phyloP scores from a whole-genome alignment of 345 rosid species.

The Alliaria petiolata region DNA sequence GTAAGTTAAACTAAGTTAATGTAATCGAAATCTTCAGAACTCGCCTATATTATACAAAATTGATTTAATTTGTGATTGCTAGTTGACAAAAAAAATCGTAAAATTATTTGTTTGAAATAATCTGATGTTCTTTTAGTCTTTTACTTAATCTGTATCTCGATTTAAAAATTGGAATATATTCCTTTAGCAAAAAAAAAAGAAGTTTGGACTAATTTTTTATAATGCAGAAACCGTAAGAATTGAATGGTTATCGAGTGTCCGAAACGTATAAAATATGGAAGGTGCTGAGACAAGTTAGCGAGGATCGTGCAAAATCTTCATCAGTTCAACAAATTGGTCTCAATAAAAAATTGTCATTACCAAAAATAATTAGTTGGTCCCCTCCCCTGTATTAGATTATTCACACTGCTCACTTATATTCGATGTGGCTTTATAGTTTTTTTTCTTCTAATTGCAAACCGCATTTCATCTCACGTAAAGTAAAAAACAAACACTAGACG shows the following conservation, averaged over 20 bases:
- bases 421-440: too few relatives aligned
- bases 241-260: background rate
- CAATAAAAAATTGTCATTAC: background rate
- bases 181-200: too few relatives aligned
- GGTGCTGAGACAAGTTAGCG: slow-evolving; percentile 28
- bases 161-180: background rate
- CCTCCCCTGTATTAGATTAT: background rate
- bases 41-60: too few relatives aligned
- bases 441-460: background rate
- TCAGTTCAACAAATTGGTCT: slow-evolving; percentile 10
- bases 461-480: background rate
- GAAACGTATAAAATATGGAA: background rate
- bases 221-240: background rate
- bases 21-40: too few relatives aligned
- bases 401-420: background rate
- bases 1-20: too few relatives aligned
- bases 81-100: background rate
- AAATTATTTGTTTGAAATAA: too few relatives aligned
- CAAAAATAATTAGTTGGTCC: background rate
- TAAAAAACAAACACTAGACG: too few relatives aligned
- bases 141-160: too few relatives aligned
- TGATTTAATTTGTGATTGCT: too few relatives aligned
- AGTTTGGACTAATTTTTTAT: too few relatives aligned
- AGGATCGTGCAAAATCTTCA: slow-evolving; percentile 29
- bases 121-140: too few relatives aligned